phyloP scores from a whole-genome alignment of 1,284 basidiomycete species.

The Sanghuangporus sanghuang region DNA sequence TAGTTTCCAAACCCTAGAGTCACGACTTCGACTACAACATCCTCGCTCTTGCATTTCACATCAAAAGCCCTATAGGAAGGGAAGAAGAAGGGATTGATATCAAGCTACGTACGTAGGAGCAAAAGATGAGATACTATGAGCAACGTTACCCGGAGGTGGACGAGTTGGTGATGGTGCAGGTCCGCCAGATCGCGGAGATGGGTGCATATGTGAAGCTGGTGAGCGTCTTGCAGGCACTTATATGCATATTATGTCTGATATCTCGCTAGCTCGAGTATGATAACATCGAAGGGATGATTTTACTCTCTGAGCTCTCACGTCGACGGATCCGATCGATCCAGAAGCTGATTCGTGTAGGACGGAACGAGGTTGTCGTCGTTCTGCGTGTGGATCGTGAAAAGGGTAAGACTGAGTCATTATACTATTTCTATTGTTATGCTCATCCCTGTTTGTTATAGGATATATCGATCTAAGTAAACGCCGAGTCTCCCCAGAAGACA shows the following conservation, averaged over 20 bases:
- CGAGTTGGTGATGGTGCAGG: conserved; percentile 98
- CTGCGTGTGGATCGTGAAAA: conserved; percentile 99
- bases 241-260: neutral
- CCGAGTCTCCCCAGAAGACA: conserved; percentile 98
- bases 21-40: too few relatives aligned
- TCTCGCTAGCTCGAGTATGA: conserved; percentile 87
- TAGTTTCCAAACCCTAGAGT: too few relatives aligned
- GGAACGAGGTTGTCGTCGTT: conserved; percentile 99
- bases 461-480: conserved; percentile 99
- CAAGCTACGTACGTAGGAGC: neutral
- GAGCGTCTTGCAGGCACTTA: conserved; percentile 26
- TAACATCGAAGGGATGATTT: conserved; percentile 99
- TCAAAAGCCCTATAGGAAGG: too few relatives aligned
- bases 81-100: too few relatives aligned
- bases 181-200: conserved; percentile 99
- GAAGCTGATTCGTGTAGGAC: conserved; percentile 95
- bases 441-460: conserved; percentile 41
- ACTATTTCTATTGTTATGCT: neutral
- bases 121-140: conserved; percentile 74
- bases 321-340: conserved; percentile 97
- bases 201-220: conserved; percentile 99
- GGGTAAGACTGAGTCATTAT: conserved; percentile 50
- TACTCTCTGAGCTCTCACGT: conserved; percentile 94
- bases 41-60: too few relatives aligned
- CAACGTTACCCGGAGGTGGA: conserved; percentile 86